Evolutionary conservation across 768 basidiomycete species (phyloP).

Genomic region (Podaxis sp.): DNA sequence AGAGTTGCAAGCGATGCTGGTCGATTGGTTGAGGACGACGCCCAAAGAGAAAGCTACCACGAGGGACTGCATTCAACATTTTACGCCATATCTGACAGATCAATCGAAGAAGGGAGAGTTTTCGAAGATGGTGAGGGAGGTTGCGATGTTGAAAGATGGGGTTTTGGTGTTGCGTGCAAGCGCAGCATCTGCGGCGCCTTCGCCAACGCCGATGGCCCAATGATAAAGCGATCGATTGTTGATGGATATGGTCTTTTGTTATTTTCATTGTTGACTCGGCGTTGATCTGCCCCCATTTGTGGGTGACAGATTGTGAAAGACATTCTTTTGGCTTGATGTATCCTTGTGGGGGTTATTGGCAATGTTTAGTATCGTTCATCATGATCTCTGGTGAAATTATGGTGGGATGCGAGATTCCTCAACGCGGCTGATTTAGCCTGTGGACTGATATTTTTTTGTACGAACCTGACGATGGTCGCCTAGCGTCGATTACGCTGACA

Average conservation of each 20-base stretch:
- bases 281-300: not conserved
- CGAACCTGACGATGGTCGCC: too few species aligned
- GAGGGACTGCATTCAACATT: conserved; percentile 77
- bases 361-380: not conserved
- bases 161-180: conserved; percentile 51
- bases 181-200: conserved; percentile 31
- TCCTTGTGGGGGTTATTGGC: not conserved
- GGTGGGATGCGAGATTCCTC: not conserved
- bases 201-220: conserved; percentile 28
- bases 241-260: not conserved
- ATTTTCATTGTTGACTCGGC: not conserved
- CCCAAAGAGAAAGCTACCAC: conserved; percentile 60
- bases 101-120: conserved; percentile 71
- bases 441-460: not conserved
- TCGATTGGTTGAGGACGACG: conserved; percentile 74
- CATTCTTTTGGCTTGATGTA: not conserved
- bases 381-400: not conserved
- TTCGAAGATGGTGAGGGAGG: conserved; percentile 77
- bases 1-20: conserved; percentile 65
- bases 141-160: conserved; percentile 70
- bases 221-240: not conserved
- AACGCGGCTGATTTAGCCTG: not conserved
- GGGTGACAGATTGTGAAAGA: not conserved
- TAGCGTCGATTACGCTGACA: too few species aligned
- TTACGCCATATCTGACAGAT: conserved; percentile 72